Evolutionary conservation across 768 basidiomycete species (phyloP), one percentile per base, ranked within the genome.

Genomic region (Mycena leptocephala): DNA sequence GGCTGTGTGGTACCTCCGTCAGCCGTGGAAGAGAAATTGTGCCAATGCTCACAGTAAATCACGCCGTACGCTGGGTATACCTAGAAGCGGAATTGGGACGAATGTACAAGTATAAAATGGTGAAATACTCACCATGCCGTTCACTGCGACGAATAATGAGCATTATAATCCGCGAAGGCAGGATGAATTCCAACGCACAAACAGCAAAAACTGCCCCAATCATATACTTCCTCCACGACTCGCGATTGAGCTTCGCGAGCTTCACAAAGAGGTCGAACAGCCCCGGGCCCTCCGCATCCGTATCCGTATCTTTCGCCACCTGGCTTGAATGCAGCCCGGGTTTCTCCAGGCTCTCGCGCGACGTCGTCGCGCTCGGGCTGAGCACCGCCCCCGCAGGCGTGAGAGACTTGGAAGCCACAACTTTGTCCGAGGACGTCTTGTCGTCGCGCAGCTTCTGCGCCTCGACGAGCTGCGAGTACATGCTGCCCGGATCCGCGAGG

Each of bases 391-490:
- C 51, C 9, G n/a, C 51, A 32, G 28, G 13, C 46, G 85, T 86
- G 41, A 76, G 76, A 61, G 86, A 84, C 26, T 87, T 88, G 18
- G 74, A 77, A n/a, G n/a, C n/a, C 18, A 75, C 72, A 1, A 80
- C 80, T 16, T 77, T 72, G 28, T 62, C 65, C 11, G 82, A 85
- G 3, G 63, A 66, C 11, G 82, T 85, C 3, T 84, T 84, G 64
- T 79, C 81, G 80, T 95, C 94, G n/a, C 94, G 92, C 5, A 97
- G 89, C 80, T 88, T 92, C 87, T 97, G 96, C 1, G 96, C 93
- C 55, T 91, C 90, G 13, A 97, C 96, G 18, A 97, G 91, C 35
- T 91, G 90, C 6, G 92, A 85, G 84, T 97, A 97, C 3, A 94
- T 87, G 66, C 95, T 91, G 22, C 90, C 87, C 53, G 88, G 83